A percentile compares a stretch with the other conserved stretches of the same genome.
phyloP scores from a whole-genome alignment of 495 filamentous ascomycete species.

The Jackrogersella multiformis region DNA sequence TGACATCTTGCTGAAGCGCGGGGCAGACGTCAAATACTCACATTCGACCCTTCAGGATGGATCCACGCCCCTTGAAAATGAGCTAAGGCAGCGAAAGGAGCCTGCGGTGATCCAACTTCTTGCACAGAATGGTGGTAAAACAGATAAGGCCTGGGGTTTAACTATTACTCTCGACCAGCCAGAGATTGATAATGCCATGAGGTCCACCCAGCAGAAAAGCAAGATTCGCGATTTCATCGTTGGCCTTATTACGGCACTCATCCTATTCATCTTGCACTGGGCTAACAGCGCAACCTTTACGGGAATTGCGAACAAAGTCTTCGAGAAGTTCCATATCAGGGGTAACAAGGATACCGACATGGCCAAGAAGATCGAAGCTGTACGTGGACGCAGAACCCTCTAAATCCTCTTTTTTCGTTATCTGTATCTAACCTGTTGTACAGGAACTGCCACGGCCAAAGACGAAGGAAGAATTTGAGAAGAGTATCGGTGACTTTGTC shows the following conservation, averaged over 20 bases:
- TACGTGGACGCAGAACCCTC: not conserved
- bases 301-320: slow-evolving; percentile 8
- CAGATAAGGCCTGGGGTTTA: not conserved
- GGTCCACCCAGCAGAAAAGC: not conserved
- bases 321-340: slow-evolving; percentile 27
- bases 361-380: slow-evolving; percentile 4
- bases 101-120: slow-evolving; percentile 25
- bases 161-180: not conserved
- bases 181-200: slow-evolving; percentile 23
- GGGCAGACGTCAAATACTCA: slow-evolving; percentile 17
- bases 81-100: slow-evolving; percentile 23
- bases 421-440: not conserved
- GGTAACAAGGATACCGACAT: not conserved
- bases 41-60: slow-evolving; percentile 9
- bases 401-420: not conserved
- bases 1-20: slow-evolving; percentile 14
- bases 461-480: slow-evolving; percentile 31
- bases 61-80: slow-evolving; percentile 33
- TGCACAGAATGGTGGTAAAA: slow-evolving; percentile 19
- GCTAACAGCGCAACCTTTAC: slow-evolving; percentile 6
- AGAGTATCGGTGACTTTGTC: slow-evolving; percentile 25
- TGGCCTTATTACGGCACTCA: slow-evolving; percentile 14
- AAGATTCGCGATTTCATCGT: slow-evolving; percentile 1
- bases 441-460: slow-evolving; percentile 18
- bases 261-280: slow-evolving; percentile 27